Conservation (phyloP, 495 filamentous ascomycete species). For the Aspergillus affinis region DNA sequence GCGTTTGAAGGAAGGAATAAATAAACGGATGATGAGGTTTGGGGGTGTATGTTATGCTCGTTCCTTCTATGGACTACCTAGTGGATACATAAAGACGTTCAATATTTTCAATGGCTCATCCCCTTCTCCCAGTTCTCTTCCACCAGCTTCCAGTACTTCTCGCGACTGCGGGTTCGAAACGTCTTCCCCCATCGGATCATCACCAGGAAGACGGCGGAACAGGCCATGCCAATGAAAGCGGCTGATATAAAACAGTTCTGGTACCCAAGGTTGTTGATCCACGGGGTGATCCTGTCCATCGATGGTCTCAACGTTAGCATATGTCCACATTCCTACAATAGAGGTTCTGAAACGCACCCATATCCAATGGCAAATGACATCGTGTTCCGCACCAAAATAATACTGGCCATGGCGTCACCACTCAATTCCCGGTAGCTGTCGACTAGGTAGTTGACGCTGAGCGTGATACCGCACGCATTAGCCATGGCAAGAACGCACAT, state of each 20-base stretch:
- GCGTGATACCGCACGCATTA: constrained; percentile 57
- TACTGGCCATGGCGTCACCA: constrained; percentile 61
- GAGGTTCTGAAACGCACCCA: constrained; percentile 38
- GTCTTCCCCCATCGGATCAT: constrained; percentile 57
- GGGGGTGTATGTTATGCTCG: not conserved
- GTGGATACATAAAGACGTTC: not conserved
- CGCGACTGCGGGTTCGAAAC: constrained; percentile 37
- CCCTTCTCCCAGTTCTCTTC: constrained; percentile 40
- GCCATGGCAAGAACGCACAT: constrained; percentile 59
- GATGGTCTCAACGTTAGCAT: constrained; percentile 2
- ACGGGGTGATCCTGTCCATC: constrained; percentile 57
- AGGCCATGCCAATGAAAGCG: constrained; percentile 58
- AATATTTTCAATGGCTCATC: constrained; percentile 33
- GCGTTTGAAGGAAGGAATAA: not conserved
- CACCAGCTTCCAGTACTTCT: constrained; percentile 45
- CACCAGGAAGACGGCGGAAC: constrained; percentile 51
- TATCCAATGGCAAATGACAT: constrained; percentile 63
- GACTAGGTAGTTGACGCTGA: constrained; percentile 62
- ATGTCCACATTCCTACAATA: not conserved
- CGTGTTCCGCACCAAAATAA: constrained; percentile 66
- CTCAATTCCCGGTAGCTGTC: constrained; percentile 64
- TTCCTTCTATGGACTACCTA: constrained; percentile 7
- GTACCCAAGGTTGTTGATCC: constrained; percentile 58
- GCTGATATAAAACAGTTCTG: constrained; percentile 65
- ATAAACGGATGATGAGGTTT: too few relatives aligned